Evolutionary conservation across 2,329 filamentous ascomycete species (phyloP).

Genomic region (Gliomastix tumulicola): DNA sequence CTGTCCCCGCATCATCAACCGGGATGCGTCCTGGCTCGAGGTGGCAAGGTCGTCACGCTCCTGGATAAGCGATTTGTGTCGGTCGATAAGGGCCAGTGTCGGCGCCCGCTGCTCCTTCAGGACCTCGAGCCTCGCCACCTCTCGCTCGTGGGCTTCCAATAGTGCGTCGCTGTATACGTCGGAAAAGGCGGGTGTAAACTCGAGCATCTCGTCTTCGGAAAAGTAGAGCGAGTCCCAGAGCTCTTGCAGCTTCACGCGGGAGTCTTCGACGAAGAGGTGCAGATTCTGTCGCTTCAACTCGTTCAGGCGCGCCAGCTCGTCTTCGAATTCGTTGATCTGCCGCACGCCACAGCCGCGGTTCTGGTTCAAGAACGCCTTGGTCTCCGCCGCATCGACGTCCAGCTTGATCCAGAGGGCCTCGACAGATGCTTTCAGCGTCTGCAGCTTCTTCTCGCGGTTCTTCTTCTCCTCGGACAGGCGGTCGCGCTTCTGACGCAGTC

Average conservation of each 20-base stretch:
- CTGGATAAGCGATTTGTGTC: slow-evolving; percentile 71
- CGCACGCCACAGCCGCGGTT: slow-evolving; percentile 89
- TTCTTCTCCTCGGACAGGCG: slow-evolving; percentile 86
- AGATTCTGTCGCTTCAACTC: slow-evolving; percentile 94
- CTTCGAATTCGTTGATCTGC: slow-evolving; percentile 93
- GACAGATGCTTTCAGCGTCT: slow-evolving; percentile 70
- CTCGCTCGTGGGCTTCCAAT: slow-evolving; percentile 88
- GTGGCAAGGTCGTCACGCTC: slow-evolving; percentile 84
- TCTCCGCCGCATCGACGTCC: slow-evolving; percentile 73
- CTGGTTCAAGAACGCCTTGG: slow-evolving; percentile 75
- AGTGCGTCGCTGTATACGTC: slow-evolving; percentile 96
- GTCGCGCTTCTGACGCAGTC: slow-evolving; percentile 68
- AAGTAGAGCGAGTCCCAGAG: slow-evolving; percentile 93
- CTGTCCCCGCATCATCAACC: slow-evolving; percentile 82
- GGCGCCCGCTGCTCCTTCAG: slow-evolving; percentile 84
- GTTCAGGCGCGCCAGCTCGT: slow-evolving; percentile 78
- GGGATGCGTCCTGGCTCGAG: slow-evolving; percentile 90
- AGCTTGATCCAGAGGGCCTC: slow-evolving; percentile 86
- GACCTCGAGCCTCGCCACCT: slow-evolving; percentile 74
- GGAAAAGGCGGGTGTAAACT: slow-evolving; percentile 94
- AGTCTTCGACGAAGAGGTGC: slow-evolving; percentile 92
- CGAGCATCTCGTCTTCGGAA: slow-evolving; percentile 97
- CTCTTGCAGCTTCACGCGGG: slow-evolving; percentile 82
- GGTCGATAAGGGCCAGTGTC: slow-evolving; percentile 74
- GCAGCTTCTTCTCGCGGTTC: slow-evolving; percentile 68